These are phyloP conservation scores for Rhynchospora tenuis DNA, from an alignment of 176 grass and related monocot genomes.

Conservation along the genomic window DNA sequence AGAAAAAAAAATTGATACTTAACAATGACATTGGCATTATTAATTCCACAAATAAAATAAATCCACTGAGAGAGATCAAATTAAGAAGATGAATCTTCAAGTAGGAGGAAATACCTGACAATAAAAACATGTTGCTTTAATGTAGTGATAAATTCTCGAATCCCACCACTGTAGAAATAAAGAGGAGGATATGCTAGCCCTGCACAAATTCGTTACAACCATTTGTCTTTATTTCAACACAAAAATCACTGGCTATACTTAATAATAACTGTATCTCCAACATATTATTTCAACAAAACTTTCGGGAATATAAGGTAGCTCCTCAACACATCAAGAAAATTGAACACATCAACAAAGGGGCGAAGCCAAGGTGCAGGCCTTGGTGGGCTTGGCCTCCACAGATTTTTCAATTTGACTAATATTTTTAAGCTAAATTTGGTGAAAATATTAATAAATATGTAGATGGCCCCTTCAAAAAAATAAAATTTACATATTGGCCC, in stretches of 20 bases:
- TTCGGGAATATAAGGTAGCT: neutral
- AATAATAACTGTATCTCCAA: neutral
- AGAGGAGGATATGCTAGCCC: slow-evolving; percentile 88
- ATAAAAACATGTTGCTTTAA: slow-evolving; percentile 85
- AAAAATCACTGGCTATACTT: neutral
- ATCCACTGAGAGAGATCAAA: neutral
- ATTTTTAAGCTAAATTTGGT: too few relatives aligned
- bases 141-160: slow-evolving; percentile 78
- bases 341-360: neutral
- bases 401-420: too few relatives aligned
- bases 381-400: too few relatives aligned
- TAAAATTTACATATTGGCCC: too few relatives aligned
- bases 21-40: neutral
- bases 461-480: too few relatives aligned
- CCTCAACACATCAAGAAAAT: neutral
- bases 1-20: slow-evolving; percentile 12
- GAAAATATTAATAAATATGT: too few relatives aligned
- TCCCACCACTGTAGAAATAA: slow-evolving; percentile 92
- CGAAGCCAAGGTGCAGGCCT: too few relatives aligned
- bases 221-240: neutral
- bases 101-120: slow-evolving; percentile 53
- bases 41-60: neutral
- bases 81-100: neutral
- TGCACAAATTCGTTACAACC: slow-evolving; percentile 32
- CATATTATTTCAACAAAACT: neutral